A percentile compares a stretch with the other conserved stretches of the same genome.
These are phyloP conservation scores for Pogostemon cablin DNA, from an alignment of 257 asterid genomes.

Conservation along the genomic window DNA sequence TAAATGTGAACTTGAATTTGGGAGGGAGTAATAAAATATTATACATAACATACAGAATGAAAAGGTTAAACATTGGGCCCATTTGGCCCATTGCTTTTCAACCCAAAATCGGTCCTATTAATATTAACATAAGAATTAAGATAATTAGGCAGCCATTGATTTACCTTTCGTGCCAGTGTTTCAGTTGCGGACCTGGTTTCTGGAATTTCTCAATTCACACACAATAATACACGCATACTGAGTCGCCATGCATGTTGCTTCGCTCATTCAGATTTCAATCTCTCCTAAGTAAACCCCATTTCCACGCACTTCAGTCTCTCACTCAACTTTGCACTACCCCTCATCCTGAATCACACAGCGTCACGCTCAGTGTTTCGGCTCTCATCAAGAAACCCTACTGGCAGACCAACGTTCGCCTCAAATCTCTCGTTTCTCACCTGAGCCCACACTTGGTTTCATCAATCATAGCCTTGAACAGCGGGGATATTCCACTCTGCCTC, in stretches of 20 bases:
- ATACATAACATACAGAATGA: no score
- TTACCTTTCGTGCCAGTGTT: no score
- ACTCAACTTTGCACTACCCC: constrained; percentile 30
- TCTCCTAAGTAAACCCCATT: constrained; percentile 24
- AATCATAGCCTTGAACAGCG: constrained; percentile 37
- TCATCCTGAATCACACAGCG: constrained; percentile 22
- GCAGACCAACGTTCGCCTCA: constrained; percentile 37
- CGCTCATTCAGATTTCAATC: constrained; percentile 25
- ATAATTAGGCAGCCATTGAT: no score
- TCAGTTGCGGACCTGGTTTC: no score
- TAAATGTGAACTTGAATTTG: no score
- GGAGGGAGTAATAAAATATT: no score
- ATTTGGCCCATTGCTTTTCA: no score
- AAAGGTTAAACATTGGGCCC: no score
- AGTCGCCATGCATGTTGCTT: constrained; percentile 42
- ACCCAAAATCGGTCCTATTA: no score
- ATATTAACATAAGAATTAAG: no score
- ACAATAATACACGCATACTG: neutral
- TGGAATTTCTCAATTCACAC: no score
- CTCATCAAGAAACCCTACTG: constrained; percentile 44
- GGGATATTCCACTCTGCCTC: constrained; percentile 42
- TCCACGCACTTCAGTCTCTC: constrained; percentile 29
- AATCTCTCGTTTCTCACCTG: constrained; percentile 49
- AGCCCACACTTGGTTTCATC: constrained; percentile 42
- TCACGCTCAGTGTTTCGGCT: constrained; percentile 28